Evolutionary conservation across 2,329 filamentous ascomycete species (phyloP).

Genomic region (Reticulascus tulasneorum): DNA sequence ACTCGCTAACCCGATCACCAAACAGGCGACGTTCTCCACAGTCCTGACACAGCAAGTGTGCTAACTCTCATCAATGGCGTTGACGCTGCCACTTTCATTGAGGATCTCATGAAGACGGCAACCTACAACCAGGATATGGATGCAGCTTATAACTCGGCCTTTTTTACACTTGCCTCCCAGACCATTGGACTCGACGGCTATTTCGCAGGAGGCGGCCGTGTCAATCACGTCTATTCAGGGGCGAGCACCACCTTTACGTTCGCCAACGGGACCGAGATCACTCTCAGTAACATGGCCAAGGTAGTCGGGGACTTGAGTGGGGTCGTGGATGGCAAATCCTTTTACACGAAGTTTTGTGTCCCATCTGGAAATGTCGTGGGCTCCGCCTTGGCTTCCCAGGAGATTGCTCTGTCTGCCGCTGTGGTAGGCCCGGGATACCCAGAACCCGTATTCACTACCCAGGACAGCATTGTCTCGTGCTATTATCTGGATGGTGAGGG

Average conservation of each 20-base stretch:
- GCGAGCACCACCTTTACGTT: slow-evolving; percentile 31
- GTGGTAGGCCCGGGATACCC: slow-evolving; percentile 24
- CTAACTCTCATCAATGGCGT: slow-evolving; percentile 24
- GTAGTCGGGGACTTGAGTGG: slow-evolving; percentile 24
- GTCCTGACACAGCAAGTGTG: slow-evolving; percentile 18
- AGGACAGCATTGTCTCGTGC: slow-evolving; percentile 21
- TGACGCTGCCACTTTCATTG: slow-evolving; percentile 18
- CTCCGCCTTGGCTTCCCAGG: not conserved
- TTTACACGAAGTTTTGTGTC: slow-evolving; percentile 29
- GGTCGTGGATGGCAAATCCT: slow-evolving; percentile 26
- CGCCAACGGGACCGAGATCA: slow-evolving; percentile 28
- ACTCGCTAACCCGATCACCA: not conserved
- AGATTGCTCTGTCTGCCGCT: too few species aligned
- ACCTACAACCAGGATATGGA: slow-evolving; percentile 21
- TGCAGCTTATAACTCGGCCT: slow-evolving; percentile 34
- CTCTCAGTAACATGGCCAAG: slow-evolving; percentile 24
- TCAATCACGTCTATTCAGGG: slow-evolving; percentile 22
- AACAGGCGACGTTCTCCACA: slow-evolving; percentile 26
- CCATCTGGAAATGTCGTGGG: not conserved
- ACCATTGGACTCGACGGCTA: slow-evolving; percentile 19
- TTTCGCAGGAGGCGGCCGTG: slow-evolving; percentile 27
- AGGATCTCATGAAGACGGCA: slow-evolving; percentile 15
- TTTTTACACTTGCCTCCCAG: slow-evolving; percentile 22
- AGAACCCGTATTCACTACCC: slow-evolving; percentile 19
- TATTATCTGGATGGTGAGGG: slow-evolving; percentile 30